A percentile compares a stretch with the other conserved stretches of the same genome.
These are phyloP conservation scores for Cordyceps pruinosa DNA, from an alignment of 2,329 filamentous ascomycete genomes.

Conservation along the genomic window DNA sequence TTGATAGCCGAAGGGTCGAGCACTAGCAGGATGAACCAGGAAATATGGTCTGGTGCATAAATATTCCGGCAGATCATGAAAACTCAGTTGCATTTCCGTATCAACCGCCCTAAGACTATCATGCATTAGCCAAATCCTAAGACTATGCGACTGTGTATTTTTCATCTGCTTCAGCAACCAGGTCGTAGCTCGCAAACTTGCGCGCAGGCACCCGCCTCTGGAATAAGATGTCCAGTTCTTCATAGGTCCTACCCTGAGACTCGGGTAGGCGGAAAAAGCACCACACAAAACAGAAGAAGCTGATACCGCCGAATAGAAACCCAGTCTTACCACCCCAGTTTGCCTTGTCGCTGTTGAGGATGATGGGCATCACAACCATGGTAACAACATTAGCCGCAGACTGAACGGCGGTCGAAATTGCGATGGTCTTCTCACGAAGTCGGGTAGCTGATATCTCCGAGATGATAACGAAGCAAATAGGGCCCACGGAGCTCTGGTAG, in stretches of 20 bases:
- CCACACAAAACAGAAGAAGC: constrained; percentile 15
- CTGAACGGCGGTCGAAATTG: constrained; percentile 23
- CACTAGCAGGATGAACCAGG: too few relatives aligned
- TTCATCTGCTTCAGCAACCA: constrained; percentile 7
- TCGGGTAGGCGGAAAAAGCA: constrained; percentile 21
- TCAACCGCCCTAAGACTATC: neutral
- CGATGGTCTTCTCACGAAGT: constrained; percentile 26
- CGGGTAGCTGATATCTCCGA: constrained; percentile 32
- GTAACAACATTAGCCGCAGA: constrained; percentile 18
- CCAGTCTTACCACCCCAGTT: constrained; percentile 20
- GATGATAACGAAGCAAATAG: constrained; percentile 35
- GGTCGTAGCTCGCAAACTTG: constrained; percentile 16
- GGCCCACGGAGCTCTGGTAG: constrained; percentile 35
- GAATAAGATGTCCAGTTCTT: constrained; percentile 21
- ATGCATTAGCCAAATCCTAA: neutral
- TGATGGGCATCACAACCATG: constrained; percentile 17
- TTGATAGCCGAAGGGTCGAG: neutral
- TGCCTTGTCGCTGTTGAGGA: constrained; percentile 19
- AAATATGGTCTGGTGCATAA: too few relatives aligned
- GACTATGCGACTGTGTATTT: neutral
- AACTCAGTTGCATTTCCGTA: too few relatives aligned
- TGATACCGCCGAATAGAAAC: constrained; percentile 18
- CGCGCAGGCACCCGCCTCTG: constrained; percentile 10
- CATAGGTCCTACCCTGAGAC: constrained; percentile 20
- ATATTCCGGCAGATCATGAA: neutral